Conservation (phyloP, 257 asterid genomes). For the Knoxia roxburghii region DNA sequence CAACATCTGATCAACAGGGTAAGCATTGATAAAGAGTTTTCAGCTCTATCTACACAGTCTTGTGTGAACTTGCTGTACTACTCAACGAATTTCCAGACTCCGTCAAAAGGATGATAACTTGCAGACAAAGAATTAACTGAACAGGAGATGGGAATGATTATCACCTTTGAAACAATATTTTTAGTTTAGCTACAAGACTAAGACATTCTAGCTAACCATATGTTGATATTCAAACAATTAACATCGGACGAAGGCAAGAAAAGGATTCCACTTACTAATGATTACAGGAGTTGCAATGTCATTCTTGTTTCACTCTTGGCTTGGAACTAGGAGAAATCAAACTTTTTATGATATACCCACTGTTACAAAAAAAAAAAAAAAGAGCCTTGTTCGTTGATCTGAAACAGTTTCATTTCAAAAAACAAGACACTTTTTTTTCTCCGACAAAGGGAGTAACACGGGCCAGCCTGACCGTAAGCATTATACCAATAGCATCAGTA, state of each 20-base stretch:
- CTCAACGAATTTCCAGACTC: background rate
- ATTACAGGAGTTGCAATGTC: background rate
- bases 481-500: too few species aligned
- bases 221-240: background rate
- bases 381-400: too few species aligned
- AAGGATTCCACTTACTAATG: background rate
- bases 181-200: slow-evolving; percentile 13
- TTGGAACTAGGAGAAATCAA: background rate
- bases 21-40: background rate
- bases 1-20: background rate
- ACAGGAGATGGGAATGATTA: slow-evolving; percentile 1
- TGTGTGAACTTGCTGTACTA: background rate
- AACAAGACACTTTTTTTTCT: too few species aligned
- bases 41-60: background rate
- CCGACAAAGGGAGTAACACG: too few species aligned
- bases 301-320: background rate
- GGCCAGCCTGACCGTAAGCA: background rate
- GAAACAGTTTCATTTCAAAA: too few species aligned
- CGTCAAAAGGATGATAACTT: slow-evolving; percentile 10
- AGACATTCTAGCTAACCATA: slow-evolving; percentile 14
- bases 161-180: background rate
- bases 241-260: background rate
- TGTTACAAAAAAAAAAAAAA: too few species aligned
- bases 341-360: too few species aligned
- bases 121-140: slow-evolving; percentile 4